These are phyloP conservation scores for Sophora flavescens DNA, from an alignment of 306 rosid species.

Conservation along the genomic window DNA sequence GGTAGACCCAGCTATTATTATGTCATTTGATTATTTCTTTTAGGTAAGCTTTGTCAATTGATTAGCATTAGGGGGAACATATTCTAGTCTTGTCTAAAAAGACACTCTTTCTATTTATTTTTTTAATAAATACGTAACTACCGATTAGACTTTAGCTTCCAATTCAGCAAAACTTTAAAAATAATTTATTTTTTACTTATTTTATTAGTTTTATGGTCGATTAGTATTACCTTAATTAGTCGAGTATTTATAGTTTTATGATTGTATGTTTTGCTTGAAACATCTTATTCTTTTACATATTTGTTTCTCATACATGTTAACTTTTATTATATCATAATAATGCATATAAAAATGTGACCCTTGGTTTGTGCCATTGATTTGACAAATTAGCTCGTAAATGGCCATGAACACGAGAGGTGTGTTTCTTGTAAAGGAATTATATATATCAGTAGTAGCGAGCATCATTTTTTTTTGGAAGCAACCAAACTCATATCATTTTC, in stretches of 20 bases:
- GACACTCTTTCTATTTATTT: constrained; percentile 4
- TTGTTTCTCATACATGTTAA: background rate
- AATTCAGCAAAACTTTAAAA: background rate
- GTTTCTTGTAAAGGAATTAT: background rate
- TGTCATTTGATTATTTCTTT: constrained; percentile 19
- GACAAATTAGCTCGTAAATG: background rate
- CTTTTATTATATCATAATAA: background rate
- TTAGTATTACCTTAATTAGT: background rate
- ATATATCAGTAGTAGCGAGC: no score
- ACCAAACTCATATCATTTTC: no score
- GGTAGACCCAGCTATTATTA: background rate
- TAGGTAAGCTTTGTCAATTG: constrained; percentile 27
- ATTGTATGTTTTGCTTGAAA: background rate
- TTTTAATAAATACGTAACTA: constrained; percentile 15
- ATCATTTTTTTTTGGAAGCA: no score
- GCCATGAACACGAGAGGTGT: background rate
- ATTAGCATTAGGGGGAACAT: background rate
- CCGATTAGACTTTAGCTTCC: constrained; percentile 3
- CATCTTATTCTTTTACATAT: background rate
- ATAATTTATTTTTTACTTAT: background rate
- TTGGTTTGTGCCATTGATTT: background rate
- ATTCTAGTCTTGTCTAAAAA: constrained; percentile 18
- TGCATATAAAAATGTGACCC: background rate
- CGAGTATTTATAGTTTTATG: background rate
- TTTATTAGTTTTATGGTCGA: background rate